A percentile compares a stretch with the other conserved stretches of the same genome.
Evolutionary conservation across 2,329 filamentous ascomycete genomes (phyloP).

Genomic region (Aspergillus costaricaensis): DNA sequence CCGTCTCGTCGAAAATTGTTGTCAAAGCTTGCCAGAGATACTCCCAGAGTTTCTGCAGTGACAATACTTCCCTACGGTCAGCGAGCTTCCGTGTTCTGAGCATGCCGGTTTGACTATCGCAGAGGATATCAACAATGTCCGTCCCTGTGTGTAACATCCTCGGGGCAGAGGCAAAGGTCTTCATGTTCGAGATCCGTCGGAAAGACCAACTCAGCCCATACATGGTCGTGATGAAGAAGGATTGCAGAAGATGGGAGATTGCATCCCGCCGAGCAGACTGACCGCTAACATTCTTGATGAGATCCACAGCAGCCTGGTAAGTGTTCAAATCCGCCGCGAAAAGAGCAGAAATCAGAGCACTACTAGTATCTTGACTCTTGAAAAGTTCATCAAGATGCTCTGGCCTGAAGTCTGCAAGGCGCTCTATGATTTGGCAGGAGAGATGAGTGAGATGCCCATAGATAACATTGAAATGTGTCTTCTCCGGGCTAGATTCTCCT

Average conservation of each 20-base stretch:
- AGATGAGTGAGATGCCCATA: constrained; percentile 63
- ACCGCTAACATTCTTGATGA: constrained; percentile 79
- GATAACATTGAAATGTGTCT: constrained; percentile 74
- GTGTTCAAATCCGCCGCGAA: constrained; percentile 79
- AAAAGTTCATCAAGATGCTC: constrained; percentile 71
- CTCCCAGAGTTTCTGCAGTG: constrained; percentile 78
- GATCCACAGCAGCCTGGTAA: constrained; percentile 75
- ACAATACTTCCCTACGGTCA: constrained; percentile 62
- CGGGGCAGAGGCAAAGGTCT: constrained; percentile 61
- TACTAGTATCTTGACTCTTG: constrained; percentile 66
- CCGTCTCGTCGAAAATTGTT: constrained; percentile 78
- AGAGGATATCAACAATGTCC: constrained; percentile 65
- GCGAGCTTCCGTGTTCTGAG: constrained; percentile 60
- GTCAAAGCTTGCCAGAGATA: constrained; percentile 79
- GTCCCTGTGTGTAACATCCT: constrained; percentile 63
- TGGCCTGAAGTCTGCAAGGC: constrained; percentile 73
- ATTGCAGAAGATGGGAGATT: constrained; percentile 60
- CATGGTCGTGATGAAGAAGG: constrained; percentile 59
- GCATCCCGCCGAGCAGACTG: constrained; percentile 65
- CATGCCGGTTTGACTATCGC: constrained; percentile 63
- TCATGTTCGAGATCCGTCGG: constrained; percentile 56
- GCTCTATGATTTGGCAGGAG: constrained; percentile 73
- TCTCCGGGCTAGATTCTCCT: constrained; percentile 50
- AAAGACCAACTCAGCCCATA: constrained; percentile 59
- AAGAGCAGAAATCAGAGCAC: constrained; percentile 74